These are phyloP conservation scores for Cyberlindnera galapagoensis DNA, from an alignment of 805 yeast genomes.

Conservation along the genomic window DNA sequence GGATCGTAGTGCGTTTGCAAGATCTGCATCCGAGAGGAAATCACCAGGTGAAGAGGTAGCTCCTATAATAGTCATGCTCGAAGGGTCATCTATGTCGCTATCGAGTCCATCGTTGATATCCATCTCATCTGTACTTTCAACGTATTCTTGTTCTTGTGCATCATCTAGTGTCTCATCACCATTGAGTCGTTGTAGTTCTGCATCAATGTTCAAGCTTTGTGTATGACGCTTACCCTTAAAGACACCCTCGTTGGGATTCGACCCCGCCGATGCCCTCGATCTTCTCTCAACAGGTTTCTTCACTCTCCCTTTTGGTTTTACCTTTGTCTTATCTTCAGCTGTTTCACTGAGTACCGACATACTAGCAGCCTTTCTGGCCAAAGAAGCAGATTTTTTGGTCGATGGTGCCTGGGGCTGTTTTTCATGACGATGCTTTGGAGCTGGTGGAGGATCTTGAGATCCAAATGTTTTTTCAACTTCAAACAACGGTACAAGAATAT, in stretches of 20 bases:
- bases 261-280: too few species aligned
- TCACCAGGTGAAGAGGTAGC: constrained; percentile 45
- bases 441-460: constrained; percentile 46
- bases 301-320: constrained; percentile 24
- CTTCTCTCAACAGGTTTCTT: constrained; percentile 12
- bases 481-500: constrained; percentile 57
- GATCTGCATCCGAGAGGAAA: constrained; percentile 46
- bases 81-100: constrained; percentile 18
- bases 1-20: constrained; percentile 36
- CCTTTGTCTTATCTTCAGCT: constrained; percentile 1
- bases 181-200: constrained; percentile 1
- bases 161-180: constrained; percentile 5
- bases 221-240: constrained; percentile 16
- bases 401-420: constrained; percentile 13
- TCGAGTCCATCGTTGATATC: constrained; percentile 20
- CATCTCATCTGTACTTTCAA: constrained; percentile 15
- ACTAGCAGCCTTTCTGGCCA: constrained; percentile 21
- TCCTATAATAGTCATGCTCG: constrained; percentile 6
- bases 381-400: constrained; percentile 11
- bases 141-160: background rate
- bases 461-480: constrained; percentile 51
- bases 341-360: constrained; percentile 13
- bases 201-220: background rate
- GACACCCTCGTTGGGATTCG: constrained; percentile 22
- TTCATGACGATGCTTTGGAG: constrained; percentile 63